These are phyloP conservation scores for Crotalaria pallida DNA, from an alignment of 306 rosid genomes.

Conservation along the genomic window DNA sequence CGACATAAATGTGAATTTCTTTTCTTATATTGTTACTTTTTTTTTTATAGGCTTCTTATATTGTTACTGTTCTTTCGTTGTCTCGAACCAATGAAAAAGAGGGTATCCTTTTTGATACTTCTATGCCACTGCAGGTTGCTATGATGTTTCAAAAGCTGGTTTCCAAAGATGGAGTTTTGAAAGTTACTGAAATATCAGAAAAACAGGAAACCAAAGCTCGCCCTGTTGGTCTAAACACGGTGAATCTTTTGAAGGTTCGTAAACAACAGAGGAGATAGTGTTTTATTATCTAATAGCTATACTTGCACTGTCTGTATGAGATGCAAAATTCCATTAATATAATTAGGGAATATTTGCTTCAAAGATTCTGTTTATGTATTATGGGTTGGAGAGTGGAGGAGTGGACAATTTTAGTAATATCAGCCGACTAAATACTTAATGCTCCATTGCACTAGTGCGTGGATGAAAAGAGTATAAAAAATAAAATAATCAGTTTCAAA, in stretches of 20 bases:
- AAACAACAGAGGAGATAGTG: slow-evolving; percentile 13
- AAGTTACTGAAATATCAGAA: slow-evolving; percentile 73
- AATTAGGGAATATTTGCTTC: not conserved
- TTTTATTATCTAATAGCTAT: not conserved
- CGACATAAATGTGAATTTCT: slow-evolving; percentile 60
- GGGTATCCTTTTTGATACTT: slow-evolving; percentile 18
- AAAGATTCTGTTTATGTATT: not conserved
- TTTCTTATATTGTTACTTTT: slow-evolving; percentile 15
- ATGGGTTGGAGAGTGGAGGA: not conserved
- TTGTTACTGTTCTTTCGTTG: slow-evolving; percentile 2
- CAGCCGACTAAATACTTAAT: not conserved
- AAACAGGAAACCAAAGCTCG: slow-evolving; percentile 89
- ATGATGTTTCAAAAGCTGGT: slow-evolving; percentile 78
- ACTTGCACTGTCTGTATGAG: slow-evolving; percentile 1
- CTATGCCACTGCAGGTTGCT: slow-evolving; percentile 53
- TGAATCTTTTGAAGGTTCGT: slow-evolving; percentile 90
- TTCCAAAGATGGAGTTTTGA: slow-evolving; percentile 60
- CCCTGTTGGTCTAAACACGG: slow-evolving; percentile 93
- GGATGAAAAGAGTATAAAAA: not conserved
- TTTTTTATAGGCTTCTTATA: slow-evolving; percentile 16
- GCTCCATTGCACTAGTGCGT: not conserved
- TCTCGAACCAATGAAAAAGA: not conserved
- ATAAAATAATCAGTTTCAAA: not conserved
- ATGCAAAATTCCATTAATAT: not conserved
- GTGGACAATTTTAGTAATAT: not conserved